Base-by-base conservation (phyloP, 1,284 basidiomycete genomes). In the Volvariella surrecta region DNA sequence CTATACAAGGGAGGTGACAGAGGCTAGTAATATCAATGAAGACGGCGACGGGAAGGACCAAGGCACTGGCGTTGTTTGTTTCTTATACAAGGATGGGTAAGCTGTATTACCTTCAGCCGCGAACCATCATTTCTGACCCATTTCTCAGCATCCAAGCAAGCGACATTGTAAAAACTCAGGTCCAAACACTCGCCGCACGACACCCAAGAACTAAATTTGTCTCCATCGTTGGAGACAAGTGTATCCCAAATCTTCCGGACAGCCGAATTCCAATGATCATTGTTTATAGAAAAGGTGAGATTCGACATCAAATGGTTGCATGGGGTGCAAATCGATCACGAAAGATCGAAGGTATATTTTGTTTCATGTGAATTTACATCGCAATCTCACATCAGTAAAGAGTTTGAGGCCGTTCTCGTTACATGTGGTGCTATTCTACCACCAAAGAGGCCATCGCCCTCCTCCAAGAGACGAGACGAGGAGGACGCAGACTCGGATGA, bases 181-280 rank as follows among this genome's bases (percentile, higher is more conserved):
- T 99, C 24, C 71, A 74, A 13, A 73, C 71, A 1, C 70, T 98
- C 2, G 92, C 95, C 0, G 70, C 72, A 20, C 79, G 82, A 43
- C 86, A 97, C 61, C 89, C 93, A 2, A 79, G 84, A 19, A 90
- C 93, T 7, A 98, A 98, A 63, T 98, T 99, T 55, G 88, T 98
- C 48, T 91, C 89, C 30, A 98, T 99, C 54, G 81, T 95, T 1
- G 93, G 93, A 21, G 81, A 90, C 64, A 90, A 95, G 63, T 98
- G 95, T 67, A 97, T 99, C 54, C 83, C 90, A 18, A 88, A 98
- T 63, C 86, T 98, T 41, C 95, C 95, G 6, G 95, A 98, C 56
- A 74, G 79, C 32, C 85, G 94, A 46, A 66, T 94, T 38, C 96
- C 95, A 1, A 98, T 95, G 66, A 67, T 99, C 45, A 81, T 99